phyloP scores from a whole-genome alignment of 208 protist genomes.

The Leishmania guyanensis region DNA sequence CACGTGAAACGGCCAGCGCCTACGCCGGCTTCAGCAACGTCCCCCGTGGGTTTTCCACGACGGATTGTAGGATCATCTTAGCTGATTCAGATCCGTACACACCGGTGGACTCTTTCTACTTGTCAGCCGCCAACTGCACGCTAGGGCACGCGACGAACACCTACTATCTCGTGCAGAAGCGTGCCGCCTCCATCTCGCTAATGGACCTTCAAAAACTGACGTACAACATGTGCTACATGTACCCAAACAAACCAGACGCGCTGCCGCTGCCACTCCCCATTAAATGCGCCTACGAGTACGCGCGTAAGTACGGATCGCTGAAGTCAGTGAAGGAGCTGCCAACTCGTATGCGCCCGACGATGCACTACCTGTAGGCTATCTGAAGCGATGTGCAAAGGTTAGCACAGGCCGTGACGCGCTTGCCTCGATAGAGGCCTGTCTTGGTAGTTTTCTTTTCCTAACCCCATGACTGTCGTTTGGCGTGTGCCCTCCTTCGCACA shows the following conservation, averaged over 20 bases:
- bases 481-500: background rate
- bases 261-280: conserved; percentile 64
- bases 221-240: conserved; percentile 61
- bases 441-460: background rate
- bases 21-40: conserved; percentile 40
- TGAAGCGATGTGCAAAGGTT: background rate
- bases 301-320: conserved; percentile 46
- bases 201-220: conserved; percentile 41
- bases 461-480: background rate
- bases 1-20: conserved; percentile 2
- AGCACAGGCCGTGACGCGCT: background rate
- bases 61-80: conserved; percentile 23
- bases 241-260: conserved; percentile 69
- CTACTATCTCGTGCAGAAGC: conserved; percentile 41
- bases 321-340: conserved; percentile 31
- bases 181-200: conserved; percentile 21
- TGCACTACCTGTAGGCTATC: conserved; percentile 63
- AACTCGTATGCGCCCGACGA: conserved; percentile 33
- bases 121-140: conserved; percentile 53
- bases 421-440: background rate
- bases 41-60: conserved; percentile 48
- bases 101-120: conserved; percentile 41
- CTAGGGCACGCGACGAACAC: conserved; percentile 57
- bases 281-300: conserved; percentile 66
- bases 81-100: conserved; percentile 27